phyloP scores from a whole-genome alignment of 352 stramenopile species.

The Phytopythium delawarense region DNA sequence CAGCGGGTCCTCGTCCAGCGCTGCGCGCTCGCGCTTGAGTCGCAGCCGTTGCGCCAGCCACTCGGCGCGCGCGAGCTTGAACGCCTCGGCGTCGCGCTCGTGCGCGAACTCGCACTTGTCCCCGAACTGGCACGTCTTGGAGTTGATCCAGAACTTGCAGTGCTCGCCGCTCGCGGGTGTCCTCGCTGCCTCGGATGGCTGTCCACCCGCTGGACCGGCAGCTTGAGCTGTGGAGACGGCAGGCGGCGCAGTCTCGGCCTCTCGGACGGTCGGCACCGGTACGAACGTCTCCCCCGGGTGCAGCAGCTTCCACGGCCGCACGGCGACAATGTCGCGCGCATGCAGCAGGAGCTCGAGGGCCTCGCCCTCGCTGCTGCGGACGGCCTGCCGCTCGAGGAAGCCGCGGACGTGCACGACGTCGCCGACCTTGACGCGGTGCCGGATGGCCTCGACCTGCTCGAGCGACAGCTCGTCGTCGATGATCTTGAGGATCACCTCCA shows the following conservation, averaged over 20 bases:
- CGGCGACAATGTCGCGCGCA: slow-evolving; percentile 30
- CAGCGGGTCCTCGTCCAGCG: slow-evolving; percentile 52
- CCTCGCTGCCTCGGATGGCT: not conserved
- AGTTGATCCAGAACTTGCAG: slow-evolving; percentile 88
- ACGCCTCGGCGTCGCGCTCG: slow-evolving; percentile 31
- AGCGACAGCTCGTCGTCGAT: slow-evolving; percentile 57
- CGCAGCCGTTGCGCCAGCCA: slow-evolving; percentile 65
- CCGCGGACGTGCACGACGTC: slow-evolving; percentile 62
- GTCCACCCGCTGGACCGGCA: not conserved
- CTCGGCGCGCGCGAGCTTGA: slow-evolving; percentile 39
- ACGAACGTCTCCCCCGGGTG: slow-evolving; percentile 57
- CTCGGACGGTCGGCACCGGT: slow-evolving; percentile 39
- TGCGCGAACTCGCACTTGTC: slow-evolving; percentile 67
- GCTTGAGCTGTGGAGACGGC: slow-evolving; percentile 3
- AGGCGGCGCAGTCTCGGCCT: slow-evolving; percentile 9
- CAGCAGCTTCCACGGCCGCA: slow-evolving; percentile 49
- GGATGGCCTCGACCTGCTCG: slow-evolving; percentile 61
- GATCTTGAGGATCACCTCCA: slow-evolving; percentile 81
- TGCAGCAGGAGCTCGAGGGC: slow-evolving; percentile 31
- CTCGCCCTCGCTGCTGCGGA: not conserved
- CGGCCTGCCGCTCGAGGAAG: slow-evolving; percentile 42
- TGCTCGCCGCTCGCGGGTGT: slow-evolving; percentile 12
- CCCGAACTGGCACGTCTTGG: slow-evolving; percentile 58
- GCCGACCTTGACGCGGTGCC: slow-evolving; percentile 55
- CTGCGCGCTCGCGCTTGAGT: slow-evolving; percentile 50